Base-by-base conservation (phyloP, 306 rosid genomes). In the Dalbergia oliveri region DNA sequence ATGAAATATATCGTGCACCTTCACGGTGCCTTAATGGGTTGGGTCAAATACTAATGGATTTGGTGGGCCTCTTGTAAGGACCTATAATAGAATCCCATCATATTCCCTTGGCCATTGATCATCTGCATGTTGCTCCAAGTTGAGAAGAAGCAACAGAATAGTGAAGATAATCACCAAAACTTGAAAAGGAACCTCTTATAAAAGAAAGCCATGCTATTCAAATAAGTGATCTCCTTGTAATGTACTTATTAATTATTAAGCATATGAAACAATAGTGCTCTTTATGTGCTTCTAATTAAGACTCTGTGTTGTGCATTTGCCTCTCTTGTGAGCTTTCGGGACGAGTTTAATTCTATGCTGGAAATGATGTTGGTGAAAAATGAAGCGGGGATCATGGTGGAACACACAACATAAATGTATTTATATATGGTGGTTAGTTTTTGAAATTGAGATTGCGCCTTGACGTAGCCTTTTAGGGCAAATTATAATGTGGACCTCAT, bases 71-170 rank as follows among this genome's bases (percentile, higher is more conserved):
- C 80, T 84, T 31, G 75, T 87, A 69, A 92, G 87, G 11, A 75
- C 14, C 47, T 85, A 85, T 68, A 87, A 50, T 23, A 82, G 61
- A 57, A 85, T 80, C 11, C 84, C 80, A 67, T 86, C 75, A 72
- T 82, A 33, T 16, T 80, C 60, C 84, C 63, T 60, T 0, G 72
- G 16, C 90, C 86, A 86, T n/a, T 54, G 16, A 3, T 89, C 86
- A 85, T 62, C 94, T 92, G 53, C 68, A 82, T 18, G 63, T 58
- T 45, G 64, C 88, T 67, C 81, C 97, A 34, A 70, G 6, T 66
- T 84, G 66, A 63, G 86, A 44, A 45, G 33, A 82, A 47, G 50
- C 79, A 13, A 86, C 65, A 86, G 8, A 45, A 83, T 45, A 13
- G 44, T 47, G 35, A 86, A 61, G 21, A 82, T 63, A 5, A 88